Base-by-base conservation (phyloP, 306 rosid species). In the Prinsepia uniflora region DNA sequence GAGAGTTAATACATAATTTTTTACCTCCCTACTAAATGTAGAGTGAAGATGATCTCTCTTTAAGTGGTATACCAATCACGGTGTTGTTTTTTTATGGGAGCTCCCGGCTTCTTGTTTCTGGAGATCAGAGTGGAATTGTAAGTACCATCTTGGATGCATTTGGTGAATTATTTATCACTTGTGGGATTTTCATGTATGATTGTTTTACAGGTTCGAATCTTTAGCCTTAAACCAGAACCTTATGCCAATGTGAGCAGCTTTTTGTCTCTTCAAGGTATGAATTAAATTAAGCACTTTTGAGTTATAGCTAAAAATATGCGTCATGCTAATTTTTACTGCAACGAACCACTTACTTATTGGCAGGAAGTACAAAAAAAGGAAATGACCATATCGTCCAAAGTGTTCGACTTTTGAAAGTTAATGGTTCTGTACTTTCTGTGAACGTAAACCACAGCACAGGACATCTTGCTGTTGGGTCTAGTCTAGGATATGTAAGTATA, bases 41-140 rank as follows among this genome's bases (percentile, higher is more conserved):
- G 98, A 88, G 90, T 76, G 96, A 93, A 72, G 83, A 84, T 57
- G 97, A 88, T 70, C 78, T 75, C 75, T 90, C 94, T 18, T 41
- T 78, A 75, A 93, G 98, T 69, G 96, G 93, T 42, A 67, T 85
- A 75, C 83, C 96, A 34, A 65, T 93, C 83, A 90, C 97, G 6
- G 89, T 86, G 49, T 85, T 93, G 80, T 75, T 78, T 70, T 84
- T 90, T 47, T 82, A 88, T 67, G 71, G 52, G 72, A 83, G 74
- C 47, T 71, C 85, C 36, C 80, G 63, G 61, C 86, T 88, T 73
- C 83, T 93, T 78, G 83, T 90, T 85, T 85, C 98, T 71, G 98
- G 98, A 74, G 96, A 93, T 68, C 87, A 90, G 58, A 87, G 86
- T 73, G 98, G 98, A 81, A 85, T 45, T 85, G 98, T 93, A 88